Percentiles rank a stretch among this genome's conserved stretches.
Evolutionary conservation across 1,284 basidiomycete genomes (phyloP).

Genomic region (Ganoderma lucidum): DNA sequence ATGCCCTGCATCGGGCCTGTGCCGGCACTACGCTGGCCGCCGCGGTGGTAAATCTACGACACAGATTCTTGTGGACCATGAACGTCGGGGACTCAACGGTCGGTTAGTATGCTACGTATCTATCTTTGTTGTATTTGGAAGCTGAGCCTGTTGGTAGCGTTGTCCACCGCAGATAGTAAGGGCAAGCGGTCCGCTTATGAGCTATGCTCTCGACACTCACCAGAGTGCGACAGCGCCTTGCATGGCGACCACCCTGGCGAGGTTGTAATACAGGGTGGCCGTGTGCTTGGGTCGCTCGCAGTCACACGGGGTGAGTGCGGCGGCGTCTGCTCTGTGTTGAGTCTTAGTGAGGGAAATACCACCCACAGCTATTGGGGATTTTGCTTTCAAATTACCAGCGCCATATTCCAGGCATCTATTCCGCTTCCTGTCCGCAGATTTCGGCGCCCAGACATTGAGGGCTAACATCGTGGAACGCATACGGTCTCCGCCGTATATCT

Average conservation of each 20-base stretch:
- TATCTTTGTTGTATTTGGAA: neutral
- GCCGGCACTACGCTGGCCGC: constrained; percentile 21
- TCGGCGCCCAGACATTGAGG: neutral
- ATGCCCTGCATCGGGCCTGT: constrained; percentile 20
- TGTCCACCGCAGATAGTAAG: constrained; percentile 10
- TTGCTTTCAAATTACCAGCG: constrained; percentile 14
- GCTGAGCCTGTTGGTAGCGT: constrained; percentile 4
- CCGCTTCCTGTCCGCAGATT: constrained; percentile 7
- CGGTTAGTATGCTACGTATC: constrained; percentile 15
- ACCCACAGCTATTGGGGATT: constrained; percentile 21
- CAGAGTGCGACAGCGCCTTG: constrained; percentile 1
- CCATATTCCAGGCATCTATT: constrained; percentile 20
- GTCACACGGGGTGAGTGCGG: constrained; percentile 15
- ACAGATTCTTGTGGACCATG: constrained; percentile 21
- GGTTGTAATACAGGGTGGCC: constrained; percentile 9
- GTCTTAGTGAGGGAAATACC: neutral
- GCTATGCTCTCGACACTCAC: constrained; percentile 13
- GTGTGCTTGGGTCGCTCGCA: constrained; percentile 13
- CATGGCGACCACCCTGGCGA: constrained; percentile 11
- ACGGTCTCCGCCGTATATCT: constrained; percentile 21
- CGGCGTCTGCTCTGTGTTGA: neutral
- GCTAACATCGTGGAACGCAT: constrained; percentile 7
- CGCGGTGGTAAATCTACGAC: constrained; percentile 13
- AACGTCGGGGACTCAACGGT: constrained; percentile 23
- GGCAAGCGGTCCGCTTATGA: constrained; percentile 17